Evolutionary conservation across 495 filamentous ascomycete genomes (phyloP), one percentile per base, ranked within the genome.

Genomic region (Corynascus novoguineensis): DNA sequence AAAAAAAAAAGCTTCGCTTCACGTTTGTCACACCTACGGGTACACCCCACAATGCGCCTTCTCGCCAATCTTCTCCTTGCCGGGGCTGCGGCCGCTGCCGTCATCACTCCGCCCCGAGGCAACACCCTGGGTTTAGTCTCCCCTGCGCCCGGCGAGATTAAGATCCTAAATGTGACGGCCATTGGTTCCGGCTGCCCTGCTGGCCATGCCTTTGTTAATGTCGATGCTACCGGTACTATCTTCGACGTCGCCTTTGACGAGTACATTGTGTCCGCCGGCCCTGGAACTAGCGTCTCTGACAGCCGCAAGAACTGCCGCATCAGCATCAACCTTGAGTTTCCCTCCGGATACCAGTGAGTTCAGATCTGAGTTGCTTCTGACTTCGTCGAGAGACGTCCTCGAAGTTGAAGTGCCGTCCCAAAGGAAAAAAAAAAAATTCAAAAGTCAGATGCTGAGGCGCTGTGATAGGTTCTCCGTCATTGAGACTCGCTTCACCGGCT

Each of bases 181-280:
- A 64, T 65, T 38, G 65, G 68, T 29, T 61, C 63, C 24, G 68
- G 65, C 57, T 70, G 68, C 60, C 65, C 68, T 17, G 59, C 58
- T 11, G 68, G 68, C 55, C 62, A 64, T 54, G 68, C 65, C 50
- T 68, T 50, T 12, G 61, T 68, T 49, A 66, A 61, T 35, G 49
- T 70, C 52, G 64, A 68, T 46, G 63, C 63, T 27, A 64, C 61
- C 37, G 66, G 66, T 55, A 71, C 73, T 53, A 68, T 68, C 57
- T 69, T 80, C 49, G 75, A 77, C 35, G 64, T 78, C 21, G 72
- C 75, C 55, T 78, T 78, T 50, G 74, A 78, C 60, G 47, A 67
- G 24, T 80, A 77, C 61, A 66, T 72, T 29, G 75, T 75, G n/a
- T 64, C 64, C 9, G 72, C 75, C 41, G 77, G 77, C 21, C 71